Base-by-base conservation (phyloP, 208 protist species). In the Trypanosoma mega region DNA sequence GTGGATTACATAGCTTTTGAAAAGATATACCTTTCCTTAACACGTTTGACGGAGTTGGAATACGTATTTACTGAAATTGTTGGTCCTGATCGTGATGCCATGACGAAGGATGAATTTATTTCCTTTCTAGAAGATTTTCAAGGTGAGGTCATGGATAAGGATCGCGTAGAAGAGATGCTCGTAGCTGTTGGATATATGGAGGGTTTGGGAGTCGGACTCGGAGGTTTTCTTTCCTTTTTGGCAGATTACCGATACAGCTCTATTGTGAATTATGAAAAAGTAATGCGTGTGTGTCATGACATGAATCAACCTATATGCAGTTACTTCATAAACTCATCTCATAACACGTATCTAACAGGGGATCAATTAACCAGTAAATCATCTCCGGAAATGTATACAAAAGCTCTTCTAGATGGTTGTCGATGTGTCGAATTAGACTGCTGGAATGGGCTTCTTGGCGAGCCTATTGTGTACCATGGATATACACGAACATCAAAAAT, bases 331-430 rank as follows among this genome's bases (percentile, higher is more conserved):
- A 57, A 81, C 50, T 82, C 81, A 14, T 86, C 82, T 20, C 93
- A 98, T 59, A 97, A 97, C 54, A 97, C 90, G 7, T 97, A 97
- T 60, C 61, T 97, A 2, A 68, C 60, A 7, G 86, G 85, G 5
- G 63, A 97, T 69, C 92, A 97, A 74, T 44, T 97, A 11, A 36
- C 26, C 5, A 62, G 43, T 37, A 65, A 79, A 24, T 76, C 55
- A 23, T 76, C 64, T 23, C 24, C 51, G 14, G 58, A 76, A 3
- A 72, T 72, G 53, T 85, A 85, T 43, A 56, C 57, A 43, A 63
- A 68, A 20, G 68, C 49, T 36, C 52, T 85, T 3, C 27, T 60
- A 7, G 41, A 36, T 62, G 76, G 76, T 24, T 85, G 78, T 27
- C 60, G 74, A 12, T 85, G 74, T 55, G 68, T 85, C 12, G 78